Percentiles rank a stretch among this genome's conserved stretches.
phyloP scores from a whole-genome alignment of 345 rosid species.

The Hibiscus syriacus region DNA sequence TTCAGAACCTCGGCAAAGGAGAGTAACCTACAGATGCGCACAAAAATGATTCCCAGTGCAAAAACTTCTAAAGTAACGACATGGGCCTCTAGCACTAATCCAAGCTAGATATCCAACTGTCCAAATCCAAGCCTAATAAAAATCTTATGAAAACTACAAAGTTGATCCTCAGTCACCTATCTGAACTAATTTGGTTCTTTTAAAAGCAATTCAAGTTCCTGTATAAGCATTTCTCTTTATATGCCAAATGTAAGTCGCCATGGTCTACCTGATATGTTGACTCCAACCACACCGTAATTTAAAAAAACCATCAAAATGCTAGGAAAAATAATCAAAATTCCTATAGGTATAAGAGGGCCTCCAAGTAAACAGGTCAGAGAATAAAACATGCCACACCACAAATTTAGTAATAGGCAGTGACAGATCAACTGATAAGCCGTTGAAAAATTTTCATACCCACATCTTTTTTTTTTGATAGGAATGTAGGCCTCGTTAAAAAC shows the following conservation, averaged over 20 bases:
- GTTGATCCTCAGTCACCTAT: background rate
- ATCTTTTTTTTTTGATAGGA: too few species aligned
- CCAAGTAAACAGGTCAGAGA: background rate
- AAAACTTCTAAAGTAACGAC: background rate
- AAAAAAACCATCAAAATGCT: too few species aligned
- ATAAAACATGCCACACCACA: background rate
- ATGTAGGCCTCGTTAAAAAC: too few species aligned
- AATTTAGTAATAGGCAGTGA: background rate
- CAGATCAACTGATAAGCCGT: background rate
- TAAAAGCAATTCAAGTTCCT: background rate
- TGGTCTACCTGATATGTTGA: background rate
- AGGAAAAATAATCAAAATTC: background rate
- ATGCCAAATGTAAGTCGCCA: background rate
- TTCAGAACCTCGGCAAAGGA: slow-evolving; percentile 75
- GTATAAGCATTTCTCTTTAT: background rate
- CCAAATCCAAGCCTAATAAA: background rate
- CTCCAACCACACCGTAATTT: background rate
- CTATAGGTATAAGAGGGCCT: background rate
- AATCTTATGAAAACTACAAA: background rate
- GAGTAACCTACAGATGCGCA: slow-evolving; percentile 57
- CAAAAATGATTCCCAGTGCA: background rate
- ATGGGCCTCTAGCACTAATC: background rate
- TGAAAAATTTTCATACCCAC: background rate
- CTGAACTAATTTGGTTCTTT: background rate
- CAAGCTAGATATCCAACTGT: slow-evolving; percentile 1